phyloP scores from a whole-genome alignment of 2,329 filamentous ascomycete species.

The Macrophomina tecta region DNA sequence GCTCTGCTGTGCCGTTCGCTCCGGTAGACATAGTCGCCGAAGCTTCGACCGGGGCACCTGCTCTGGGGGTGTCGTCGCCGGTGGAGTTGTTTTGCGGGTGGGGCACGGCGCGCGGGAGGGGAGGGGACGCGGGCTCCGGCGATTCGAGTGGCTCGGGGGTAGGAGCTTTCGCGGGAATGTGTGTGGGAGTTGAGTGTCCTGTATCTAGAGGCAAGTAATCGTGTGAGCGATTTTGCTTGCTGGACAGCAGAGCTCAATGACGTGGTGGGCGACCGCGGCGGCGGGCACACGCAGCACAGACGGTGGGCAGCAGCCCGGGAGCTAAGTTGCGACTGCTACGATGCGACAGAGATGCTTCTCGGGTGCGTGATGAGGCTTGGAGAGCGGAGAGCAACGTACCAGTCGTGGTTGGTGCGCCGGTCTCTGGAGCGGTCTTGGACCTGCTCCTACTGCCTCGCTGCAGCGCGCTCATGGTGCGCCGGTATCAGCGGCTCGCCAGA shows the following conservation, averaged over 20 bases:
- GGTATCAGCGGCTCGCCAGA: constrained; percentile 28
- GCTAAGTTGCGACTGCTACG: not conserved
- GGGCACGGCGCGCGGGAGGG: constrained; percentile 23
- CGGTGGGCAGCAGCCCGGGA: not conserved
- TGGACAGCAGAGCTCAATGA: constrained; percentile 17
- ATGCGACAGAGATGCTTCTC: not conserved
- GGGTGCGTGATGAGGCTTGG: not conserved
- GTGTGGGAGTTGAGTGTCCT: constrained; percentile 14
- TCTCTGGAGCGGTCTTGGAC: constrained; percentile 41
- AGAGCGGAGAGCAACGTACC: constrained; percentile 16
- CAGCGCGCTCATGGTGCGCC: constrained; percentile 49
- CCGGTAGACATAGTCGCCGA: constrained; percentile 5
- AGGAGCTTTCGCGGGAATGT: constrained; percentile 25
- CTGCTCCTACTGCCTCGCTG: constrained; percentile 44
- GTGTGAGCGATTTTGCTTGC: constrained; percentile 14
- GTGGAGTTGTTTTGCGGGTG: constrained; percentile 15
- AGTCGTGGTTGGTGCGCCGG: constrained; percentile 27
- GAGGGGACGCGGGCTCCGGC: constrained; percentile 23
- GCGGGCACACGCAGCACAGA: not conserved
- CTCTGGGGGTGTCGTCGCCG: constrained; percentile 6
- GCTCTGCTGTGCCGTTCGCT: not conserved
- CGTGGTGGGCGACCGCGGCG: constrained; percentile 13
- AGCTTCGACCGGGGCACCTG: not conserved
- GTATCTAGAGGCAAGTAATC: constrained; percentile 13
- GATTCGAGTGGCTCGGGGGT: constrained; percentile 28